phyloP scores from a whole-genome alignment of 1,139 yeast species.

The Zygosaccharomyces pseudobailii region DNA sequence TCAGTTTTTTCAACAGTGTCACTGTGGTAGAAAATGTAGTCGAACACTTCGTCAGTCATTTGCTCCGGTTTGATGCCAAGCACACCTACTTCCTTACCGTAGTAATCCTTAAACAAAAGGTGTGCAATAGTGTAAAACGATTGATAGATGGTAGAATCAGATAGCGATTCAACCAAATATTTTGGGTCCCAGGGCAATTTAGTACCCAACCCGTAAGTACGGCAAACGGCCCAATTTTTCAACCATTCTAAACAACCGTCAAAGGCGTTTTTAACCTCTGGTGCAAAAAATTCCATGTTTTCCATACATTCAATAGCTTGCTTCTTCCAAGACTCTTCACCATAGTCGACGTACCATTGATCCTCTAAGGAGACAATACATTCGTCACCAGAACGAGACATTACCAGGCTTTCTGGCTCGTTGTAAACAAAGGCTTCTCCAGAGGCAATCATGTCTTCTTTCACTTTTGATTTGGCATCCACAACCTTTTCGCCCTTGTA shows the following conservation, averaged over 20 bases:
- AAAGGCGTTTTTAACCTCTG: slow-evolving; percentile 87
- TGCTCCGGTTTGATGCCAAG: slow-evolving; percentile 74
- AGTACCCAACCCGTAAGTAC: slow-evolving; percentile 96
- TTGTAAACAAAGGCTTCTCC: slow-evolving; percentile 85
- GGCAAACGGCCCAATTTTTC: slow-evolving; percentile 97
- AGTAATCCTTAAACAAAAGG: slow-evolving; percentile 78
- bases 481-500: slow-evolving; percentile 90
- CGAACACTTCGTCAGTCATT: slow-evolving; percentile 91
- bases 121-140: slow-evolving; percentile 91
- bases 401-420: slow-evolving; percentile 88
- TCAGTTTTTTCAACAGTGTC: slow-evolving; percentile 50
- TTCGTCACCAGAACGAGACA: slow-evolving; percentile 94
- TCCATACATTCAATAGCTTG: slow-evolving; percentile 78
- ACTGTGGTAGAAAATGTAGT: slow-evolving; percentile 75
- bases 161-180: slow-evolving; percentile 88
- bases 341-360: slow-evolving; percentile 98
- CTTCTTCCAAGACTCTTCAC: slow-evolving; percentile 90
- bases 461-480: slow-evolving; percentile 82
- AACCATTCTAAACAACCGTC: slow-evolving; percentile 96
- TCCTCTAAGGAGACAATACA: slow-evolving; percentile 97
- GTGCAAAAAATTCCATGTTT: slow-evolving; percentile 70
- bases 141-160: slow-evolving; percentile 96
- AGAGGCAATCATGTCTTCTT: slow-evolving; percentile 68
- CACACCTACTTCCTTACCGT: slow-evolving; percentile 72
- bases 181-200: slow-evolving; percentile 96